A percentile compares a stretch with the other conserved stretches of the same genome.
phyloP scores from a whole-genome alignment of 2,329 filamentous ascomycete genomes.

The Penicillium sclerotigenum region DNA sequence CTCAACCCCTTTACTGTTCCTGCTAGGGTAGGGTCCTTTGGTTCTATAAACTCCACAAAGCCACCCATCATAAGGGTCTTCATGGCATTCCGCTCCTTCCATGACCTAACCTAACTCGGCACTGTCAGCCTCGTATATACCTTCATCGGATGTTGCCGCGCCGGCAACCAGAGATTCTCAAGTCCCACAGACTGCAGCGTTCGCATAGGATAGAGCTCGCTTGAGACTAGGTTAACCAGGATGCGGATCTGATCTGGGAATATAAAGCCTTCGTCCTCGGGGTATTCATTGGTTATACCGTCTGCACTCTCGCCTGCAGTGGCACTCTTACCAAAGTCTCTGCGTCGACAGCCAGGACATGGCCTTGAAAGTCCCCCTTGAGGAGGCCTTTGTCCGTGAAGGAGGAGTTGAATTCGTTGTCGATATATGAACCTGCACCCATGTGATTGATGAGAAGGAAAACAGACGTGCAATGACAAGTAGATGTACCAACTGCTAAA shows the following conservation, averaged over 20 bases:
- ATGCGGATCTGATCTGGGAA: conserved; percentile 23
- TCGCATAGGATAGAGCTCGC: conserved; percentile 20
- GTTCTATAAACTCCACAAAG: conserved; percentile 1
- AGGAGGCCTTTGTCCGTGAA: conserved; percentile 2
- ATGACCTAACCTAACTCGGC: conserved; percentile 7
- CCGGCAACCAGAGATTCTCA: conserved; percentile 20
- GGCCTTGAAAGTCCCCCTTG: conserved; percentile 11
- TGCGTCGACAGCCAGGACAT: conserved; percentile 21
- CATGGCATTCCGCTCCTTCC: conserved; percentile 1
- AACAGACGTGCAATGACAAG: not conserved
- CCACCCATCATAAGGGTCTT: conserved; percentile 4
- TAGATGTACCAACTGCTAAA: not conserved
- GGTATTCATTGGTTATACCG: not conserved
- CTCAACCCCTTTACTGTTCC: conserved; percentile 1
- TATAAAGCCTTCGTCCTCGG: not conserved
- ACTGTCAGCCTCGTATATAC: conserved; percentile 22
- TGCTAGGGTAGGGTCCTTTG: conserved; percentile 1
- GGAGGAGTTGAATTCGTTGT: not conserved
- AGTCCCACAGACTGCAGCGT: conserved; percentile 8
- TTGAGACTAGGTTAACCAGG: conserved; percentile 24
- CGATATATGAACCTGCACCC: conserved; percentile 1
- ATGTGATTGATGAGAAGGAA: conserved; percentile 9
- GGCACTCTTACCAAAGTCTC: conserved; percentile 5
- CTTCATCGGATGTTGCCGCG: conserved; percentile 20
- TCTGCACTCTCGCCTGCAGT: not conserved